Percentiles rank a stretch among this genome's conserved stretches.
Evolutionary conservation across 306 rosid genomes (phyloP).

Genomic region (Prunus salicina): DNA sequence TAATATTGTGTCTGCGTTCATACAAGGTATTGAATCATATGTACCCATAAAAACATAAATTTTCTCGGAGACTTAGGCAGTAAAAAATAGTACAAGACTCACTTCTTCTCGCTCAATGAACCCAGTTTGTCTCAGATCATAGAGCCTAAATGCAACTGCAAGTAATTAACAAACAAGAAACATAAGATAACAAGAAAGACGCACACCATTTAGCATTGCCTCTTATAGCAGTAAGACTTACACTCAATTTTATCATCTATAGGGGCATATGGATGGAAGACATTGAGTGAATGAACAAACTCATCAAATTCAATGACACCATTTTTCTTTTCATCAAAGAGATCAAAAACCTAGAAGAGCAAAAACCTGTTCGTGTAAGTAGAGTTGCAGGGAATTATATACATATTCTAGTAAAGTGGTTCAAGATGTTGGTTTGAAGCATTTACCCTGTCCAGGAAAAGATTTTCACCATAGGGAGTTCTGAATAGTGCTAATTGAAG

Average conservation of each 20-base stretch:
- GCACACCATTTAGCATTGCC: no score
- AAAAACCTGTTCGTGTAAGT: background rate
- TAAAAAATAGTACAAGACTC: constrained; percentile 22
- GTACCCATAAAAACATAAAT: background rate
- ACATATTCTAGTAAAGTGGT: background rate
- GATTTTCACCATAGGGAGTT: constrained; percentile 52
- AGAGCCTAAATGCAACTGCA: constrained; percentile 78
- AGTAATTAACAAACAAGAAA: constrained; percentile 18
- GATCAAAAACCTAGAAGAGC: constrained; percentile 62
- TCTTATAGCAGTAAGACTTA: constrained; percentile 35
- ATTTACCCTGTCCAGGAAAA: constrained; percentile 70
- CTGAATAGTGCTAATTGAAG: constrained; percentile 70
- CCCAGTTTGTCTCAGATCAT: constrained; percentile 76
- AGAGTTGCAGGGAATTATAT: background rate
- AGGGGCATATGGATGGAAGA: constrained; percentile 77
- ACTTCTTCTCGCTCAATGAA: constrained; percentile 78
- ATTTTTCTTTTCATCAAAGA: constrained; percentile 72
- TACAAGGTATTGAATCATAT: background rate
- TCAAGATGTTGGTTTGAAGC: background rate
- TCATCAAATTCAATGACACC: constrained; percentile 86
- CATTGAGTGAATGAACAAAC: constrained; percentile 61
- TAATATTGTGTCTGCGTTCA: background rate
- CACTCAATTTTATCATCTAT: constrained; percentile 70
- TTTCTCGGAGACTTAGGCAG: background rate
- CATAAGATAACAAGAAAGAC: background rate